Evolutionary conservation across 371 early-diverging fungal species (phyloP), one percentile per base, ranked within the genome.

Genomic region (Mucor plumbeus): DNA sequence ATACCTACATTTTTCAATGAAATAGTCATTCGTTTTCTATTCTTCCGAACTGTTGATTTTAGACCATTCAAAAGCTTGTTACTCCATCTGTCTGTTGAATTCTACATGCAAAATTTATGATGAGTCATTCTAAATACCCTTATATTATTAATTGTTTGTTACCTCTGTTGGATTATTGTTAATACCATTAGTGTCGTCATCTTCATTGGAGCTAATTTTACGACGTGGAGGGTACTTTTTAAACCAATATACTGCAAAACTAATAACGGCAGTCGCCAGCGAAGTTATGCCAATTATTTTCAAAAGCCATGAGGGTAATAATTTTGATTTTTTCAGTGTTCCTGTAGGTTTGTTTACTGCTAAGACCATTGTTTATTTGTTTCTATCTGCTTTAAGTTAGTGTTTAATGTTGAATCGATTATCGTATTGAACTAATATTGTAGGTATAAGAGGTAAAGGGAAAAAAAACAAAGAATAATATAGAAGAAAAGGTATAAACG

Each of bases 1-100:
- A 7, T 31, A 26, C 65, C 71, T 77, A 79, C 83, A 61, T 83
- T 83, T 55, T 83, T 83, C 17, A 83, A 67, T 13, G 83, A 83
- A 5, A 83, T 69, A 4, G 83, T 83, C 73, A 83, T 73, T 33
- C 67, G 63, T 55, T 74, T 72, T 61, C 69, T 74, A 61, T 70
- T 70, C 65, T 73, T 74, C 50, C 73, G 43, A 55, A 59, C 63
- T 31, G 50, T 68, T 26, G 65, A 65, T 48, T 65, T 64, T 19
- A 69, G 43, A 34, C 58, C 39, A 21, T 56, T 56, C 43, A 71
- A 59, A 43, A 65, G 15, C 39, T 70, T 70, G 34, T 65, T 68
- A 36, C 68, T 68, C 72, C 72, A 72, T 15, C 35, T 38, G 21
- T 44, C 40, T 36, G 50, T 47, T 14, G 64, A 19, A 11, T 31